Evolutionary conservation across 2,329 filamentous ascomycete genomes (phyloP).

Genomic region (Chalara sp.): DNA sequence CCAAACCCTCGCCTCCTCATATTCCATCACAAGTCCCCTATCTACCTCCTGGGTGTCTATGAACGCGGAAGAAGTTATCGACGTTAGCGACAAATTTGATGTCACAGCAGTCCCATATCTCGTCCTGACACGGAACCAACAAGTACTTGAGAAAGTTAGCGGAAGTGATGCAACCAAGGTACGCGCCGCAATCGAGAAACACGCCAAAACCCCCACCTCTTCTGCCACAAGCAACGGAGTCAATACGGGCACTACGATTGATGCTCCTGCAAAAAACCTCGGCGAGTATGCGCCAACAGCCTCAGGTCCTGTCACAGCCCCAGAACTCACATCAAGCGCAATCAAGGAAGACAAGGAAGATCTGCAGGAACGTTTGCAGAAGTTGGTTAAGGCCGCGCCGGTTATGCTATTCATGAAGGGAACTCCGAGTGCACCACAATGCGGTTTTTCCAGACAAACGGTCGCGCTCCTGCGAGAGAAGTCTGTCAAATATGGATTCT

Average conservation of each 20-base stretch:
- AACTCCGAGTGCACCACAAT: conserved; percentile 80
- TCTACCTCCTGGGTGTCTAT: conserved; percentile 59
- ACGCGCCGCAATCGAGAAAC: conserved; percentile 75
- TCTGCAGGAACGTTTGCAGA: conserved; percentile 69
- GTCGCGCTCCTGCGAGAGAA: conserved; percentile 83
- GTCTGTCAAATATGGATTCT: conserved; percentile 94
- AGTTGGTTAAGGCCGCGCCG: conserved; percentile 88
- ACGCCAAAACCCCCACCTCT: conserved; percentile 41
- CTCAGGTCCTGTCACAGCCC: conserved; percentile 20
- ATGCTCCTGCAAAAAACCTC: conserved; percentile 33
- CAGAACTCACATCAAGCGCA: conserved; percentile 29
- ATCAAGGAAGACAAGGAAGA: conserved; percentile 70
- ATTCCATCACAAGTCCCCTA: conserved; percentile 48
- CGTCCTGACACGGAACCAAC: conserved; percentile 69
- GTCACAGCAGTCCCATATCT: conserved; percentile 92
- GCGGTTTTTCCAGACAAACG: conserved; percentile 85
- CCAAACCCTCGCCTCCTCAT: conserved; percentile 77
- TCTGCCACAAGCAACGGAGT: conserved; percentile 7
- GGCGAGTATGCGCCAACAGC: conserved; percentile 18
- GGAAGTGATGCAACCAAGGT: conserved; percentile 87
- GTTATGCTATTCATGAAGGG: conserved; percentile 99
- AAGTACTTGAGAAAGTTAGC: conserved; percentile 77
- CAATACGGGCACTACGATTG: conserved; percentile 13
- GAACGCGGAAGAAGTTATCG: conserved; percentile 73
- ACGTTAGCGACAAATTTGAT: conserved; percentile 84